phyloP scores from a whole-genome alignment of 2,329 filamentous ascomycete species.

The Camillea tinctor region DNA sequence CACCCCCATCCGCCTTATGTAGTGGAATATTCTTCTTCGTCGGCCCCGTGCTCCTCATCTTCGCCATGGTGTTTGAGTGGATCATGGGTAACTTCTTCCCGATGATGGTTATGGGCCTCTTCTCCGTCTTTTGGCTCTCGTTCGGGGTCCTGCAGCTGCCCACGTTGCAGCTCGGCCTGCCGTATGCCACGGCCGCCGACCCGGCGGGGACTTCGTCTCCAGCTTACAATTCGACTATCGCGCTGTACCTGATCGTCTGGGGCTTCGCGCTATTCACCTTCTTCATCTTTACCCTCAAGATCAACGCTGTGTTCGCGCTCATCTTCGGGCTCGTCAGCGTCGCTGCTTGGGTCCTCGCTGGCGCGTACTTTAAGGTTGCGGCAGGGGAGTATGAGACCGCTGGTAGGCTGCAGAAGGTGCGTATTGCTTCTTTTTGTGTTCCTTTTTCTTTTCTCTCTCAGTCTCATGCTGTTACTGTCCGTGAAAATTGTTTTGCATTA shows the following conservation, averaged over 20 bases:
- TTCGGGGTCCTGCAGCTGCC: conserved; percentile 52
- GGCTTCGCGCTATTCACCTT: conserved; percentile 52
- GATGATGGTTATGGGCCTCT: conserved; percentile 39
- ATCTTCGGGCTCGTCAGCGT: conserved; percentile 49
- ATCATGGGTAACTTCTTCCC: conserved; percentile 51
- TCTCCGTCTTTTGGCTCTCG: conserved; percentile 49
- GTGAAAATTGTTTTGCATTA: background rate
- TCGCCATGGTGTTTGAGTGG: conserved; percentile 52
- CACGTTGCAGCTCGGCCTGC: conserved; percentile 43
- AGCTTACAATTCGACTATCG: conserved; percentile 49
- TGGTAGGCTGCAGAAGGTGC: conserved; percentile 42
- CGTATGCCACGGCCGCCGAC: conserved; percentile 42
- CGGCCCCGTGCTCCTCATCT: conserved; percentile 46
- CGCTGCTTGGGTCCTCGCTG: conserved; percentile 44
- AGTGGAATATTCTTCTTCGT: conserved; percentile 40
- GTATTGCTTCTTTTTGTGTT: conserved; percentile 2
- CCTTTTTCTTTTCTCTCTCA: background rate
- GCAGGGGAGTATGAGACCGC: conserved; percentile 13
- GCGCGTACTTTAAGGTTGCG: conserved; percentile 35
- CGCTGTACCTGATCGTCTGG: conserved; percentile 51
- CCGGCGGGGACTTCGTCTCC: conserved; percentile 42
- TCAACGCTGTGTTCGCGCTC: conserved; percentile 47
- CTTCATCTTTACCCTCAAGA: conserved; percentile 50
- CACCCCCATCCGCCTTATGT: background rate
- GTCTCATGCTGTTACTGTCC: background rate